phyloP scores from a whole-genome alignment of 1,284 basidiomycete genomes.

The Ustilago cynodontis region DNA sequence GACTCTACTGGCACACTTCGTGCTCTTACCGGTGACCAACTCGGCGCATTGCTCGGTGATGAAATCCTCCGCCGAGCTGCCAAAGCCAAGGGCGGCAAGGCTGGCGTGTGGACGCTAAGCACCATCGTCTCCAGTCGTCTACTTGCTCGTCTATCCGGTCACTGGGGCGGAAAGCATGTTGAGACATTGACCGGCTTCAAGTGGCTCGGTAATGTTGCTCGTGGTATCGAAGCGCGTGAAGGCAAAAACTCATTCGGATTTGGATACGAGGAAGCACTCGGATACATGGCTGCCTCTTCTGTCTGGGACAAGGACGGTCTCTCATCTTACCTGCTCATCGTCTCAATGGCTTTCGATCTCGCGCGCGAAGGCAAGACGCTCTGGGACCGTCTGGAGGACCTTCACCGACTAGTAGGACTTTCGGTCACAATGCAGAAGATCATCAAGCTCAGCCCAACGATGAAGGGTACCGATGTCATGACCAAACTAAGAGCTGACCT shows the following conservation, averaged over 20 bases:
- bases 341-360: conserved; percentile 56
- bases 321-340: conserved; percentile 56
- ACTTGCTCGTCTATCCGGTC: conserved; percentile 52
- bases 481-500: conserved; percentile 51
- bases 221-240: conserved; percentile 39
- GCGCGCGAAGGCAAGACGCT: conserved; percentile 50
- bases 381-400: conserved; percentile 60
- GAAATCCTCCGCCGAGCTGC: conserved; percentile 55
- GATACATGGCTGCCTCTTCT: conserved; percentile 58
- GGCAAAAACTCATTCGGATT: conserved; percentile 56
- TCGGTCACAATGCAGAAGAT: conserved; percentile 59
- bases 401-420: conserved; percentile 55
- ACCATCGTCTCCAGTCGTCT: conserved; percentile 61
- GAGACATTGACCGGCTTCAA: conserved; percentile 66
- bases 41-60: conserved; percentile 60
- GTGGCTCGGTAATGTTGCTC: conserved; percentile 63
- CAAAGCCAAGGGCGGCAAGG: conserved; percentile 20
- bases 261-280: conserved; percentile 65
- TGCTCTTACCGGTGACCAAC: conserved; percentile 60
- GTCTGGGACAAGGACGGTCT: conserved; percentile 67
- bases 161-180: conserved; percentile 47
- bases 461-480: conserved; percentile 58
- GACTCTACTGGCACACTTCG: conserved; percentile 47
- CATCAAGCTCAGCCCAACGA: conserved; percentile 57
- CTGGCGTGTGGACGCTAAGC: conserved; percentile 47